Evolutionary conservation across 2,329 filamentous ascomycete genomes (phyloP).

Genomic region (Ustilaginoidea virens): DNA sequence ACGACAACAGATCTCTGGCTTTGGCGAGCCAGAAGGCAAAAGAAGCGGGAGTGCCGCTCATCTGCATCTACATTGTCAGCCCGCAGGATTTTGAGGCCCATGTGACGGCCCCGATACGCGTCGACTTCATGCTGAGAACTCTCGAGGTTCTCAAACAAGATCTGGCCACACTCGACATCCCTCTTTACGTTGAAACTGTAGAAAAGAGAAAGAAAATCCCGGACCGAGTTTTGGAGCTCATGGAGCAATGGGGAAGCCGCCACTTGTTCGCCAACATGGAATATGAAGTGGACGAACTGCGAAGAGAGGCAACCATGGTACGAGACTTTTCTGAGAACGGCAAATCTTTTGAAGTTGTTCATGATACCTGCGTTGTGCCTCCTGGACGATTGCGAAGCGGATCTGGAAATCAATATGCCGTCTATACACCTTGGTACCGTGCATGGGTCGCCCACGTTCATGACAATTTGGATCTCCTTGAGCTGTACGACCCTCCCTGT

Average conservation of each 20-base stretch:
- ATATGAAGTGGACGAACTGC: conserved; percentile 81
- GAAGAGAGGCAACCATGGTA: conserved; percentile 57
- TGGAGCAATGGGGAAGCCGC: conserved; percentile 55
- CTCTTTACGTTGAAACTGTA: conserved; percentile 60
- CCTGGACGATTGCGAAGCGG: conserved; percentile 55
- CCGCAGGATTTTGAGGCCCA: conserved; percentile 79
- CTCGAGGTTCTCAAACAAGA: conserved; percentile 50
- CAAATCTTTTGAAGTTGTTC: conserved; percentile 54
- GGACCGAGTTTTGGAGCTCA: conserved; percentile 44
- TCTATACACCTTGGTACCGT: conserved; percentile 72
- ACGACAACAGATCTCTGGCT: conserved; percentile 59
- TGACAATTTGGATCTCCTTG: conserved; percentile 49
- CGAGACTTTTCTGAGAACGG: conserved; percentile 43
- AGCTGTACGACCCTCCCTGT: conserved; percentile 35
- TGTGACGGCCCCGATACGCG: conserved; percentile 51
- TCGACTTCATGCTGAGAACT: conserved; percentile 70
- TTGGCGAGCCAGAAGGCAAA: conserved; percentile 51
- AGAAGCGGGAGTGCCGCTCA: conserved; percentile 51
- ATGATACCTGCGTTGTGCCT: conserved; percentile 71
- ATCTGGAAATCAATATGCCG: conserved; percentile 62
- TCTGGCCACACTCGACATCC: conserved; percentile 57
- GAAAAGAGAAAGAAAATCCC: conserved; percentile 49
- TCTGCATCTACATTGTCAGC: conserved; percentile 65
- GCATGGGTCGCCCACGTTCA: conserved; percentile 63
- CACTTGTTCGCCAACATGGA: conserved; percentile 76